phyloP scores from a whole-genome alignment of 2,329 filamentous ascomycete genomes.

The Periglandula ipomoeae region DNA sequence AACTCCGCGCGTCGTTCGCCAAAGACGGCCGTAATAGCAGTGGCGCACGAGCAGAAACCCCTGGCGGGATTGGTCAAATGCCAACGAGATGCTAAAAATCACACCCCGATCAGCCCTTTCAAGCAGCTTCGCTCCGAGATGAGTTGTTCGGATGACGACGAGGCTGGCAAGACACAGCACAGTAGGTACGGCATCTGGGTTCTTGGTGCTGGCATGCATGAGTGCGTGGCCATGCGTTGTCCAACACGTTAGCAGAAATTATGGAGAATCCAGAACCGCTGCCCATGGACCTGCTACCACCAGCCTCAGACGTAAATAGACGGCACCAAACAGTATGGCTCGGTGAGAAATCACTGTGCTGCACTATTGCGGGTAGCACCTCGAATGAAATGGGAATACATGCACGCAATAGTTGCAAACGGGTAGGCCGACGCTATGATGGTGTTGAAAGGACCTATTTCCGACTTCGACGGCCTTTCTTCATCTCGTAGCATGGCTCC shows the following conservation, averaged over 20 bases:
- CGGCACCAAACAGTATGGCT: neutral
- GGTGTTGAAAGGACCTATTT: too few species aligned
- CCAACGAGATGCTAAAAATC: too few species aligned
- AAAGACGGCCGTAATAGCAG: too few species aligned
- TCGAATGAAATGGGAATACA: too few species aligned
- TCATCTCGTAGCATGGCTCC: too few species aligned
- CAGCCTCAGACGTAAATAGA: neutral
- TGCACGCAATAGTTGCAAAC: neutral
- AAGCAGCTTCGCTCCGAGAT: neutral
- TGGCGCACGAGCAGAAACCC: neutral
- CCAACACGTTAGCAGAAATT: constrained; percentile 5
- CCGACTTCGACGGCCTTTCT: too few species aligned
- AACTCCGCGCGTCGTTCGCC: neutral
- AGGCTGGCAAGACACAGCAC: constrained; percentile 1
- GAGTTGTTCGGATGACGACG: constrained; percentile 3
- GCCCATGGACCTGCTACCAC: neutral
- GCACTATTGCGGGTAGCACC: too few species aligned
- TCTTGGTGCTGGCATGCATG: constrained; percentile 18
- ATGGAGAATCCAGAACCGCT: neutral
- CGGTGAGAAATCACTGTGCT: too few species aligned
- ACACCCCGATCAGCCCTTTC: neutral
- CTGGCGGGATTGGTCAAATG: neutral
- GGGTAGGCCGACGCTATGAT: neutral
- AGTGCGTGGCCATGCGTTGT: constrained; percentile 21
- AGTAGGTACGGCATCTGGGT: constrained; percentile 5